phyloP scores from a whole-genome alignment of 495 filamentous ascomycete species.

The Penicillium lagena region DNA sequence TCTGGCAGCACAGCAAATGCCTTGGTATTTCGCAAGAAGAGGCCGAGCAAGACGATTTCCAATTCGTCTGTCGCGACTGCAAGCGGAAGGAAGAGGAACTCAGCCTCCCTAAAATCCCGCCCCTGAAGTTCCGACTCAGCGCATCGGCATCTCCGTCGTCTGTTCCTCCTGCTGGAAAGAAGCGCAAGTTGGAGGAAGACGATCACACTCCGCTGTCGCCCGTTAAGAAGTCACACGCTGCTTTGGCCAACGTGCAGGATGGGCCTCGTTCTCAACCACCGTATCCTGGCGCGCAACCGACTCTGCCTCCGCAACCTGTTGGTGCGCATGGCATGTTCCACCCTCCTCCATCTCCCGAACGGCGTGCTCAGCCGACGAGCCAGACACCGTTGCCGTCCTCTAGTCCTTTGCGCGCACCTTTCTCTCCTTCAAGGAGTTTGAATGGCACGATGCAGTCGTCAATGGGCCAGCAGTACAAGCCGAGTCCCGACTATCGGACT shows the following conservation, averaged over 20 bases:
- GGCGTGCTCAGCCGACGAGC: slow-evolving; percentile 22
- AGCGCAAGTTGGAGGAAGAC: slow-evolving; percentile 21
- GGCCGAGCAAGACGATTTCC: slow-evolving; percentile 81
- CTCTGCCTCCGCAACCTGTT: slow-evolving; percentile 14
- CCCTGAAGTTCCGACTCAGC: slow-evolving; percentile 59
- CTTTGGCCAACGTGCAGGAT: slow-evolving; percentile 12
- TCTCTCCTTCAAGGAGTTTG: slow-evolving; percentile 31
- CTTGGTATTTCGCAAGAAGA: slow-evolving; percentile 69
- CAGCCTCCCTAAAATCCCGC: slow-evolving; percentile 60
- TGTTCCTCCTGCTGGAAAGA: slow-evolving; percentile 12
- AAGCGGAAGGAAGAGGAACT: slow-evolving; percentile 58
- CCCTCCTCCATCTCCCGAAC: slow-evolving; percentile 36
- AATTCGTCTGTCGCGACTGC: slow-evolving; percentile 80
- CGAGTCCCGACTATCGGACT: slow-evolving; percentile 17
- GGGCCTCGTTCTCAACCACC: slow-evolving; percentile 11
- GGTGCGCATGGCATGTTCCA: slow-evolving; percentile 12
- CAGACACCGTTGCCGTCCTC: slow-evolving; percentile 19
- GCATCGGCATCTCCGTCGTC: slow-evolving; percentile 43
- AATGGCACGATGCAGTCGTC: slow-evolving; percentile 19
- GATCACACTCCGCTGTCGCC: slow-evolving; percentile 18
- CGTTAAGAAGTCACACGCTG: slow-evolving; percentile 23
- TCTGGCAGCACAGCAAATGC: slow-evolving; percentile 95
- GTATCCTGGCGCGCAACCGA: slow-evolving; percentile 5
- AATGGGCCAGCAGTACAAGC: slow-evolving; percentile 19
- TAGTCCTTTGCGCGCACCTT: slow-evolving; percentile 28